Evolutionary conservation across 2,329 filamentous ascomycete species (phyloP), one percentile per base, ranked within the genome.

Genomic region (Drechslerella dactyloides): DNA sequence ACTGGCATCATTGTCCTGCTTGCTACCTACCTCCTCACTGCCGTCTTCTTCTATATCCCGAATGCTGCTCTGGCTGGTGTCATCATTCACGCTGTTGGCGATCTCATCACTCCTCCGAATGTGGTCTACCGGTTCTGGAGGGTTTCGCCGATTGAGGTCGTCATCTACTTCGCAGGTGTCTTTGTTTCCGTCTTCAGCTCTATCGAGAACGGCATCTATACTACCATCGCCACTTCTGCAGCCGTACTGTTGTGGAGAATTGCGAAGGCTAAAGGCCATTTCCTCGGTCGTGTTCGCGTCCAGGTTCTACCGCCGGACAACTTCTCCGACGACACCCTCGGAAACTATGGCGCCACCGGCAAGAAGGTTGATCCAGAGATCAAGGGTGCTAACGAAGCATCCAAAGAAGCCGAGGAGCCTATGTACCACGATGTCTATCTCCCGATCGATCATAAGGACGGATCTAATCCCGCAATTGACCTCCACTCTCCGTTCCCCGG

Each of bases 121-220:
- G 93, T 90, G 0, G 85, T 97, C 11, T 96, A 96, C 80, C 90
- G 94, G 77, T 99, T 97, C 82, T 99, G 93, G 93, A 86, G 88
- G 46, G 90, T 96, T 4, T 94, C 91, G 0, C 94, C 94, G 0
- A 78, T 97, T 1, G 94, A 99, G 78, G 90, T 96, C 0, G 76
- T 94, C 54, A 92, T 97, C 78, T 99, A 97, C 84, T 93, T 97
- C 76, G 85, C 90, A 11, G 94, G 94, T 80, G 93, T 99, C 0
- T 81, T 97, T 33, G 90, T 97, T 55, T 96, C 92, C 0, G 81
- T 99, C 50, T 97, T 99, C 81, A 84, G 87, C 2, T 87, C 85
- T 33, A 97, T 99, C 73, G 94, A 99, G 78, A 88, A 91, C 77
- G 94, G 93, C 19, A 91, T 99, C 74, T 99, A 99, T 81, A 86